Percentiles rank a stretch among this genome's conserved stretches.
Evolutionary conservation across 306 rosid genomes (phyloP).

Genomic region (Trichosanthes truncata): DNA sequence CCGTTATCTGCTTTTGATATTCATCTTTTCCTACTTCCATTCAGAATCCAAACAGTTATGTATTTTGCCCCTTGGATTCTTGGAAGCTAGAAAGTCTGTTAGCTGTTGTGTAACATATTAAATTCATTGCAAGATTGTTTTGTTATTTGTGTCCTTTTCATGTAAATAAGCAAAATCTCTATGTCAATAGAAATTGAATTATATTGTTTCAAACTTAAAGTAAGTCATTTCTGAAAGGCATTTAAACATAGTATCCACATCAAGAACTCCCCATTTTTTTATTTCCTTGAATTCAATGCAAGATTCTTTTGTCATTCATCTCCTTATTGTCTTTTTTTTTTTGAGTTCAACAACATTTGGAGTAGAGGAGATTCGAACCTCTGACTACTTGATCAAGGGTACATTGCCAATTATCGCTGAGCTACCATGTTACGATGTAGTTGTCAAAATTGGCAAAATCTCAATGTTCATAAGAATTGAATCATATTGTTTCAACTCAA

Average conservation of each 20-base stretch:
- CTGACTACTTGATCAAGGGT: too few species aligned
- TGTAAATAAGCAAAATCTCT: background rate
- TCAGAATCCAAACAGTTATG: background rate
- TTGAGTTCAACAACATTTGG: too few species aligned
- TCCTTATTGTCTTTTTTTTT: background rate
- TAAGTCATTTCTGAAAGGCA: background rate
- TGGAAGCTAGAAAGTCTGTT: background rate
- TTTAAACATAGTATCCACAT: background rate
- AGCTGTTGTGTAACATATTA: background rate
- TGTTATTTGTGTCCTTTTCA: background rate
- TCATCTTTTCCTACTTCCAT: background rate
- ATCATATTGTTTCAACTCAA: background rate
- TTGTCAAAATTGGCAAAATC: too few species aligned
- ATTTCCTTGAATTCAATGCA: background rate
- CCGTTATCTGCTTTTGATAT: background rate
- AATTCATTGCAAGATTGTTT: slow-evolving; percentile 4
- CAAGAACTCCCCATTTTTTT: background rate
- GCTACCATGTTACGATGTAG: too few species aligned
- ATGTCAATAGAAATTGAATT: background rate
- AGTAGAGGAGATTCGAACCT: too few species aligned
- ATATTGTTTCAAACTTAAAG: background rate
- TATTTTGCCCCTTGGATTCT: background rate
- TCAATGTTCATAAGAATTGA: background rate
- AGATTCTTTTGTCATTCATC: background rate
- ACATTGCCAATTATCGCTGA: too few species aligned